These are phyloP conservation scores for Lentinula novae-zelandiae DNA, from an alignment of 1,284 basidiomycete genomes.

Conservation along the genomic window DNA sequence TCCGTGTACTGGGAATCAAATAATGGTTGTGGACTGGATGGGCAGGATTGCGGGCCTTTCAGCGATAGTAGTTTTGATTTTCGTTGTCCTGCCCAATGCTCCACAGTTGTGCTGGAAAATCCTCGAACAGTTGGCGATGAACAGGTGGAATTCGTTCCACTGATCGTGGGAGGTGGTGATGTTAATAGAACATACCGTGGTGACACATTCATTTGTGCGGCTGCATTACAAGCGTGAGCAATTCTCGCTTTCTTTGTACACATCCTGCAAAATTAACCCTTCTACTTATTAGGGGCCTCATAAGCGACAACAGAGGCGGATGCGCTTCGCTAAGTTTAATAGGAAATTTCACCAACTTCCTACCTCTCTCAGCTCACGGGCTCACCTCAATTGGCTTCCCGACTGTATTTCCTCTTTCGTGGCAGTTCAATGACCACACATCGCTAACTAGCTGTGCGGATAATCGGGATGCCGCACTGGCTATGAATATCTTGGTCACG, in stretches of 20 bases:
- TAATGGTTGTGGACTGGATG: conserved; percentile 77
- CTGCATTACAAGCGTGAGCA: conserved; percentile 77
- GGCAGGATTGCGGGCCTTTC: conserved; percentile 66
- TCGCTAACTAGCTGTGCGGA: conserved; percentile 66
- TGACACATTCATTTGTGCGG: conserved; percentile 83
- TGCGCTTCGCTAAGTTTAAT: conserved; percentile 70
- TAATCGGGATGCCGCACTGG: conserved; percentile 62
- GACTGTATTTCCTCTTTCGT: conserved; percentile 64
- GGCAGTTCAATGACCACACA: conserved; percentile 35
- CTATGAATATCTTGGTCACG: conserved; percentile 67
- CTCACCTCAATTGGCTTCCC: conserved; percentile 73
- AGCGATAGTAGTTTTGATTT: conserved; percentile 62
- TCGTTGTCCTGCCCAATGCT: conserved; percentile 78
- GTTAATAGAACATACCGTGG: conserved; percentile 68
- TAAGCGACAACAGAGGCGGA: conserved; percentile 66
- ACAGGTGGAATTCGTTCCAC: conserved; percentile 63
- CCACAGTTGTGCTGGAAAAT: conserved; percentile 67
- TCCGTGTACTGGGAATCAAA: conserved; percentile 68
- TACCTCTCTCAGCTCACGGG: conserved; percentile 58
- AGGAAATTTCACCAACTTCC: conserved; percentile 70
- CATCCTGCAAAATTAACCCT: background rate
- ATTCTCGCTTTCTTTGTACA: conserved; percentile 11
- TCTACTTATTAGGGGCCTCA: conserved; percentile 54
- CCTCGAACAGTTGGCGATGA: conserved; percentile 72
- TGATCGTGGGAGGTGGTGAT: conserved; percentile 84